phyloP scores from a whole-genome alignment of 225 moss, liverwort and hornwort genomes.

The Climacium dendroides region DNA sequence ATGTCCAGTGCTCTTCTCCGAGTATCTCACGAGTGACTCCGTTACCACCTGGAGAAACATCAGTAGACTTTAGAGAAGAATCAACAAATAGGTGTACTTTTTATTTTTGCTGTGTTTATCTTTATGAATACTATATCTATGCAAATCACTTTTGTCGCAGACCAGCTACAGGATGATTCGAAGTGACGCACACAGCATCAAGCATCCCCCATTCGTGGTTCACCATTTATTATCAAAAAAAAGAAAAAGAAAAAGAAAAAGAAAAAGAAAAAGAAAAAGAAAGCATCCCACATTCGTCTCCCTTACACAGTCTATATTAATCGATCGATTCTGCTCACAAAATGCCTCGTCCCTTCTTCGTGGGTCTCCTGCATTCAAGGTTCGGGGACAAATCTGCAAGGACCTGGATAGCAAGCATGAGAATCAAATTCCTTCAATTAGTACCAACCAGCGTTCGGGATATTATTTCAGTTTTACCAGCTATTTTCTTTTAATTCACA shows the following conservation, averaged over 20 bases:
- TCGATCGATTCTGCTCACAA: neutral
- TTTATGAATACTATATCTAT: neutral
- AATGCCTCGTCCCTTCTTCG: neutral
- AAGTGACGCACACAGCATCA: neutral
- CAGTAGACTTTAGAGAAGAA: neutral
- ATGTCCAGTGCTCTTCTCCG: neutral
- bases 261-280: neutral
- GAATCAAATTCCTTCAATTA: neutral
- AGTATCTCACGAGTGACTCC: neutral
- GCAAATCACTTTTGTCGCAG: neutral
- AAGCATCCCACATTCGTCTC: neutral
- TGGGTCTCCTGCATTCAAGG: neutral
- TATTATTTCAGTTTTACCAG: neutral
- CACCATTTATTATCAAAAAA: neutral
- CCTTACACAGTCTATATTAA: neutral
- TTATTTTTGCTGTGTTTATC: neutral
- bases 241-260: neutral
- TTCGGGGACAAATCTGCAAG: neutral
- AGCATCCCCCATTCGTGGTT: neutral
- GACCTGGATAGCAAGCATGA: neutral
- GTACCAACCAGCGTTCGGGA: neutral
- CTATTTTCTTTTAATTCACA: neutral
- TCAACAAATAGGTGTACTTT: neutral
- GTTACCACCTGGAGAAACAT: neutral
- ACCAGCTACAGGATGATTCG: neutral